Percentiles rank a stretch among this genome's conserved stretches.
phyloP scores from a whole-genome alignment of 768 basidiomycete species.

The Tubosaeta brunneosetosa region DNA sequence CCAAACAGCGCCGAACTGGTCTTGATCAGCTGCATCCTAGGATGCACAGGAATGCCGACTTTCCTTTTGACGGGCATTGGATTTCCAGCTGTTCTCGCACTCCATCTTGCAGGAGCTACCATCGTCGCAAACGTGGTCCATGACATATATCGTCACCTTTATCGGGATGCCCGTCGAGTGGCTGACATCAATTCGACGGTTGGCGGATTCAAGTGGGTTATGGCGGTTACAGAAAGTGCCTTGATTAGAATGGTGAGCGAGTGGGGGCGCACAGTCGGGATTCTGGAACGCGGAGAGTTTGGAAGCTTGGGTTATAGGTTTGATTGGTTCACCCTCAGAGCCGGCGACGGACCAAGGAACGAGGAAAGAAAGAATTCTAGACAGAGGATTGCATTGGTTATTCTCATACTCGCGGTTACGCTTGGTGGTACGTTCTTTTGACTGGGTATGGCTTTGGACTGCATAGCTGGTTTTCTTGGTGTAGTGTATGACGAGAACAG shows the following conservation, averaged over 20 bases:
- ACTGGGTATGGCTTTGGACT: too few species aligned
- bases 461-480: background rate
- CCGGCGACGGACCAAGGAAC: slow-evolving; percentile 35
- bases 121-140: slow-evolving; percentile 41
- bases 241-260: slow-evolving; percentile 51
- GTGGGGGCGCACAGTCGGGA: slow-evolving; percentile 42
- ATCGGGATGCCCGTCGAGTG: slow-evolving; percentile 36
- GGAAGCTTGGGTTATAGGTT: slow-evolving; percentile 39
- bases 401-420: slow-evolving; percentile 4
- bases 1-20: slow-evolving; percentile 50
- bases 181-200: slow-evolving; percentile 33
- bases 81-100: slow-evolving; percentile 13
- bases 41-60: slow-evolving; percentile 8
- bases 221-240: slow-evolving; percentile 46
- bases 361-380: slow-evolving; percentile 43
- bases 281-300: slow-evolving; percentile 42
- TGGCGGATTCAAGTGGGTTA: slow-evolving; percentile 32
- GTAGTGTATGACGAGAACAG: background rate
- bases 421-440: background rate
- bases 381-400: slow-evolving; percentile 28
- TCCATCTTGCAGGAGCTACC: slow-evolving; percentile 26
- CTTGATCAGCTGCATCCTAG: slow-evolving; percentile 23
- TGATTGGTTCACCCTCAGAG: slow-evolving; percentile 50
- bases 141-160: slow-evolving; percentile 47
- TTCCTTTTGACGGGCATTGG: slow-evolving; percentile 11